Evolutionary conservation across 768 basidiomycete species (phyloP).

Genomic region (Tricholomella constricta): DNA sequence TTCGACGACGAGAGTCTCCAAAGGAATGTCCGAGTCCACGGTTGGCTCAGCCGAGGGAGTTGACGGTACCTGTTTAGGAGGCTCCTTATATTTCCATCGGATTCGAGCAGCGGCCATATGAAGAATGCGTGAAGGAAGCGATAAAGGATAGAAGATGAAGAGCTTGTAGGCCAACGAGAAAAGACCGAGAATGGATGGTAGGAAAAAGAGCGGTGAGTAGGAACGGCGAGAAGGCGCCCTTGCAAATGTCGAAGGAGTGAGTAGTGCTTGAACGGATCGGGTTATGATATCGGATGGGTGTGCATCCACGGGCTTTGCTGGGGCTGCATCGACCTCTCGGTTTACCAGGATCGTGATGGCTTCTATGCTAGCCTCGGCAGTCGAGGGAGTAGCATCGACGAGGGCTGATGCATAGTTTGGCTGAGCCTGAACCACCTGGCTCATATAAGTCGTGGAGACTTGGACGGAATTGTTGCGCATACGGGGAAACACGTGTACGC

Average conservation of each 20-base stretch:
- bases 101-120: constrained; percentile 24
- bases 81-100: constrained; percentile 16
- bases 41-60: constrained; percentile 12
- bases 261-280: constrained; percentile 35
- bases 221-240: constrained; percentile 17
- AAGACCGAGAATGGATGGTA: constrained; percentile 43
- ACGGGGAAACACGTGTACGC: constrained; percentile 33
- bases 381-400: constrained; percentile 27
- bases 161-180: constrained; percentile 50
- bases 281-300: constrained; percentile 29
- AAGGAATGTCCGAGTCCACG: constrained; percentile 28
- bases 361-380: constrained; percentile 23
- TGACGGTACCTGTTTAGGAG: constrained; percentile 20
- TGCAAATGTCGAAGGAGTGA: constrained; percentile 18
- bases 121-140: constrained; percentile 46
- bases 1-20: constrained; percentile 40
- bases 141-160: constrained; percentile 51
- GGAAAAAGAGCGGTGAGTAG: constrained; percentile 29
- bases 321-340: constrained; percentile 56
- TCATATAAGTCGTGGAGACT: constrained; percentile 34
- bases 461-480: constrained; percentile 37
- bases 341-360: constrained; percentile 29
- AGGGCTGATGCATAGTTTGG: constrained; percentile 30
- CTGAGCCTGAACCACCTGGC: constrained; percentile 35
- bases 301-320: constrained; percentile 48